Base-by-base conservation (phyloP, 345 rosid species). In the Brassica juncea region DNA sequence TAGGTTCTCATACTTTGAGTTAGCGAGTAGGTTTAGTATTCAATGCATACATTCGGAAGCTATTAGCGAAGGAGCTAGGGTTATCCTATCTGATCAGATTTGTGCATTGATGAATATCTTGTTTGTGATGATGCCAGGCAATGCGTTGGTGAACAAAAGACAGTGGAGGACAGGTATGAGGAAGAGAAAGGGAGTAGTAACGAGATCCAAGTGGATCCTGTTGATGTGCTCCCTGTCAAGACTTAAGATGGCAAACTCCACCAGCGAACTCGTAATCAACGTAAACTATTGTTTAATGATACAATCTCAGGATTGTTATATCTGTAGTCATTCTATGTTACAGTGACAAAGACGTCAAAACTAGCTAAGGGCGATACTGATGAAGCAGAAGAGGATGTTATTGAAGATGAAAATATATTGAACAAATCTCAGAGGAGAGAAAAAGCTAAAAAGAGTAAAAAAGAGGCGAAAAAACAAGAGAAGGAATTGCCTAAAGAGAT, bases 171-270 rank as follows among this genome's bases (percentile, higher is more conserved):
- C 49, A 81, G 79, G 32, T 93, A 93, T 66, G 90, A 93, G 86
- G 93, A 93, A 87, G 86, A 85, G 62, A 84, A 80, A 19, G 89
- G 68, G 85, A 83, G 73, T 27, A 27, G 30, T 7, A 62, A 16
- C 15, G 88, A 25, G 73, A 64, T 80, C 30, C 68, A 82, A 62
- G 86, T 89, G 70, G 94, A 89, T 80, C 90, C 85, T 58, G 90
- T 91, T 39, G 98, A 95, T 74, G 87, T 90, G 6, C 94, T 95
- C 35, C 99, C 99, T 6, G 85, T 95, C 63, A 93, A 92, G 85
- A 85, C 86, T 37, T 84, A 89, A 76, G 97, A 88, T 72, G 99
- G 99, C 42, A 76, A 88, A 61, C 85, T 95, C 23, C 87, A 86
- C 62, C 90, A 87, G 66, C 88, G 91, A 11, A 86, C 84, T 5